Evolutionary conservation across 352 stramenopile species (phyloP).

Genomic region (Phytophthora europaea): DNA sequence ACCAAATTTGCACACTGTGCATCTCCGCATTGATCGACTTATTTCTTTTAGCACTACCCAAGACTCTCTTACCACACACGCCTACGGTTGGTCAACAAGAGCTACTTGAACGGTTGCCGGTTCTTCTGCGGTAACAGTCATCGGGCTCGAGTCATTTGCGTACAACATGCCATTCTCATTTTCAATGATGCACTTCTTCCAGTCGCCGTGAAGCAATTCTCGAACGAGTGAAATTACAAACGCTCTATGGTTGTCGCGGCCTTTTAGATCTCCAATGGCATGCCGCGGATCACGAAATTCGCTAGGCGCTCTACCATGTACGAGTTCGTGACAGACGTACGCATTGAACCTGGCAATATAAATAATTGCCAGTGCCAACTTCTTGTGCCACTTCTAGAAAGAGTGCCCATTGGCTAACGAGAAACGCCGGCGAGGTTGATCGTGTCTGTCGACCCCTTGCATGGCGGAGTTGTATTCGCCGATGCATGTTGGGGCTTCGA

Average conservation of each 20-base stretch:
- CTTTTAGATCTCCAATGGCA: neutral
- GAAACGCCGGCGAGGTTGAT: neutral
- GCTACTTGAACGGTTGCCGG: too few species aligned
- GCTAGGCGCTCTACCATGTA: neutral
- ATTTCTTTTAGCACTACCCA: neutral
- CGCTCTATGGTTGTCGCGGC: neutral
- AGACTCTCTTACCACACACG: neutral
- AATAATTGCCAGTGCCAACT: neutral
- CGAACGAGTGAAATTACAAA: neutral
- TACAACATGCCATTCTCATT: neutral
- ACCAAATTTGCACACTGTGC: neutral
- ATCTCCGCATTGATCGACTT: neutral
- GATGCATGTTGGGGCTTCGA: conserved; percentile 32
- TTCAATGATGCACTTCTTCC: neutral
- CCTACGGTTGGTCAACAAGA: neutral
- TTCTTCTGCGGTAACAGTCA: too few species aligned
- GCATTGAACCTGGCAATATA: neutral
- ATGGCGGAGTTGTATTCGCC: conserved; percentile 19
- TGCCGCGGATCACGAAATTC: neutral
- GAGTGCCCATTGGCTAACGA: neutral
- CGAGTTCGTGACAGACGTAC: neutral
- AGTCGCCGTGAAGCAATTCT: neutral
- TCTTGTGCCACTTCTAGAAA: conserved; percentile 3
- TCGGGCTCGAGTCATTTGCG: neutral
- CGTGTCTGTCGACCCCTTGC: conserved; percentile 25